Evolutionary conservation across 345 rosid genomes (phyloP), one percentile per base, ranked within the genome.

Genomic region (Salix brachista): DNA sequence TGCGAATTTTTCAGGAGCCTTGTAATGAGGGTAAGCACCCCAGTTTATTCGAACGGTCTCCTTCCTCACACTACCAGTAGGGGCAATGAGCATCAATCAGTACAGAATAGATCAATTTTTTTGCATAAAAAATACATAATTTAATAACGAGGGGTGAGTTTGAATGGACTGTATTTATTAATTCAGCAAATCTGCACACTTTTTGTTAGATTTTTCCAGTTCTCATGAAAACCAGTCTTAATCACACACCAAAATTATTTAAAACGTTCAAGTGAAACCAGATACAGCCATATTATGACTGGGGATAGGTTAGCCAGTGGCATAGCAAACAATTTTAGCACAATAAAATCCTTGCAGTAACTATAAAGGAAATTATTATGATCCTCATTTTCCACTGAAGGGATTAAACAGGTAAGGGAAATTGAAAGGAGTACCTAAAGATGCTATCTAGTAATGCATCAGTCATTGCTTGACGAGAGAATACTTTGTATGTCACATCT

Each of bases 1-100:
- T 32, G 98, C 96, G 36, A 92, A 96, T 66, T 85, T 91, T 84
- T 93, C 97, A 1, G 97, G 97, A 3, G 97, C 94, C 14, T 85
- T 79, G 84, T 89, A 93, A 78, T 88, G 90, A 4, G 99, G 99
- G 84, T 96, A 96, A 19, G 99, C 99, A n/a, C 87, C 99, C 98
- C 99, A 96, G 80, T 93, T 70, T 74, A 93, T 91, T 42, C 81
- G 87, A 71, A 90, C 18, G 3, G 98, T 93, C 75, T 91, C 92
- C 82, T 65, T 80, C 87, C 97, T 87, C 41, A 1, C 69, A 39
- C 98, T 96, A 79, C 23, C 54, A 85, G 42, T 28, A 64, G 66
- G 69, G 75, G 54, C 62, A 77, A 37, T 52, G 2, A 26, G 26
- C 42, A 77, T 21, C 2, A 54, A 75, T 78, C 69, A 84, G 80